These are phyloP conservation scores for Heracleum sosnowskyi DNA, from an alignment of 129 eudicot genomes.

Conservation along the genomic window DNA sequence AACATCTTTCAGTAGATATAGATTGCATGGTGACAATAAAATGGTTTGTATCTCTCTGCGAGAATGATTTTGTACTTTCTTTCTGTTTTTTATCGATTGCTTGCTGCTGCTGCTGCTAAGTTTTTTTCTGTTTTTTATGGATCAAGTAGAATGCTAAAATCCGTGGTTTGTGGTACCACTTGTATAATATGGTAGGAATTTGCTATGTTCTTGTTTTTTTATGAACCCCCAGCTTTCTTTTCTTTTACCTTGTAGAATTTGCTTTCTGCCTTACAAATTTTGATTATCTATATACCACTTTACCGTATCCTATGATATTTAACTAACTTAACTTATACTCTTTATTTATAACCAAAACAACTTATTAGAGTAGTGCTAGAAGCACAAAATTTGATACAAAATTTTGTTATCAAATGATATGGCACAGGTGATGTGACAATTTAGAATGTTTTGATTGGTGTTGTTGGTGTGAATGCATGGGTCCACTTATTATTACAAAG, in stretches of 20 bases:
- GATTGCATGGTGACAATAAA: neutral
- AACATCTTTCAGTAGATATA: neutral
- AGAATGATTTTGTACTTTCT: neutral
- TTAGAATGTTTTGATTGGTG: no score
- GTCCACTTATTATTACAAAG: no score
- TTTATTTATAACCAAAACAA: no score
- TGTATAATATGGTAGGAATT: neutral
- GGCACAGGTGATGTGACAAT: no score
- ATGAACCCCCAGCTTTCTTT: neutral
- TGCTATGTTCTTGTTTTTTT: neutral
- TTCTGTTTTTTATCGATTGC: neutral
- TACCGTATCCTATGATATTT: no score
- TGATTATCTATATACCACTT: neutral
- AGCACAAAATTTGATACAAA: no score
- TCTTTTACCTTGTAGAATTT: neutral
- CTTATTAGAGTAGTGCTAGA: no score
- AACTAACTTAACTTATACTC: no score
- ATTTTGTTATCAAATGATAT: no score
- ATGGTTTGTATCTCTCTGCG: neutral
- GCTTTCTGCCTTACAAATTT: neutral
- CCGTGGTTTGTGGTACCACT: neutral
- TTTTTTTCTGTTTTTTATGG: neutral
- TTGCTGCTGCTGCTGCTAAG: no score
- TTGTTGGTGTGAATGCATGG: no score
- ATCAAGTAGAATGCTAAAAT: neutral